Evolutionary conservation across 1,139 yeast genomes (phyloP), one percentile per base, ranked within the genome.

Genomic region (Hansenula sp.): DNA sequence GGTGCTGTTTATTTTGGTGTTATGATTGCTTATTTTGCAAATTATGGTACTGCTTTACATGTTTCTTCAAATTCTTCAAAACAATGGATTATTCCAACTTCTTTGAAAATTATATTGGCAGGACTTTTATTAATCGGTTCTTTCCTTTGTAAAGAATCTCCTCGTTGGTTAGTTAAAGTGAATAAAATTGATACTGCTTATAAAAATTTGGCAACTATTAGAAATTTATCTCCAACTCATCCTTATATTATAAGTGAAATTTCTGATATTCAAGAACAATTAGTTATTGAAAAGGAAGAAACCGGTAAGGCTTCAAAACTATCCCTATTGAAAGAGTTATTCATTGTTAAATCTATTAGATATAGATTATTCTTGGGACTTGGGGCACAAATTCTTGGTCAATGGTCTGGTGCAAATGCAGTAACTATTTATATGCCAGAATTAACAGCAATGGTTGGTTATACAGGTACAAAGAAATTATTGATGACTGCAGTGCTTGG

Each of bases 401-500:
- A 79, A 63, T 79, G 84, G 84, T 70, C 79, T 18, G 84, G 84
- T 42, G 79, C 84, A 8, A 76, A 75, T 51, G 75, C 83, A 6
- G 61, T 77, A 40, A 77, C 83, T 1, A 73, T 77, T 41, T 77
- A 77, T 52, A 76, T 83, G 41, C 71, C 80, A 5, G 76, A 76
- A 48, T 65, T 79, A 46, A 75, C 78, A 51, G 68, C 67, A 11
- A 65, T 76, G 48, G 72, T 74, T 42, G 84, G 84, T 45, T 54
- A 51, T 18, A 50, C 60, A 33, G 65, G 66, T 31, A 57, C 61
- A 36, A 68, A 79, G 3, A 71, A 77, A 1, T 65, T 79, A 35
- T 65, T 75, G 44, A 71, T 80, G 33, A 78, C 83, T 9, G 82
- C 82, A 41, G 71, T 78, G 28, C 75, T 78, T 53, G 78, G 82